Base-by-base conservation (phyloP, 441 rosid species). In the Manihot esculenta region DNA sequence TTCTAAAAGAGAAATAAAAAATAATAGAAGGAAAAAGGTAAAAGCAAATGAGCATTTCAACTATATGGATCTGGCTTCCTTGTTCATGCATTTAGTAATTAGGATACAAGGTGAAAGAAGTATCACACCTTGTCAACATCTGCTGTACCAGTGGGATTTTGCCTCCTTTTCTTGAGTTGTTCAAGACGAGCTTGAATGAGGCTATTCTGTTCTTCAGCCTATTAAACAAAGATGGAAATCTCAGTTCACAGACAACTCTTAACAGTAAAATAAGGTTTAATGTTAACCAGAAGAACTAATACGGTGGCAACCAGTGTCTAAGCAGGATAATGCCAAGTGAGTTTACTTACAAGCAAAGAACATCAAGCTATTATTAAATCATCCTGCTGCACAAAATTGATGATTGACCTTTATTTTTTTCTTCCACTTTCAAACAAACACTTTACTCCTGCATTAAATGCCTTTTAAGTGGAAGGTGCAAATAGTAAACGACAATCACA, bases 121-220 rank as follows among this genome's bases (percentile, higher is more conserved):
- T 59, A 27, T 17, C 74, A 18, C 20, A 85, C 89, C 87, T 83
- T 78, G 74, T 72, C 80, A 66, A 80, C 73, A 74, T 81, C 83
- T 23, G 66, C 38, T 33, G 75, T 49, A 71, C 76, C 79, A 27
- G 86, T 65, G 74, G 51, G 54, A 66, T 84, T 82, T 71, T 80
- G 81, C 51, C 62, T 72, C 74, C 67, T 79, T 64, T 79, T 76
- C 79, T 74, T 84, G 55, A 90, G 89, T 63, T 68, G 78, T 48
- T 75, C 83, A 45, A 88, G 66, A 35, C 76, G 91, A 70, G 80
- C 79, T 82, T 74, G 82, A 64, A 72, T 66, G 26, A 67, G 78
- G 35, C 67, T 80, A 73, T 80, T 89, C 60, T 82, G 73, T 68
- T 89, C 88, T 86, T 87, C 91, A 41, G 82, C 89, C 94, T 87